Percentiles rank a stretch among this genome's conserved stretches.
Conservation (phyloP, 768 basidiomycete species). For the Phlebiopsis gigantea region DNA sequence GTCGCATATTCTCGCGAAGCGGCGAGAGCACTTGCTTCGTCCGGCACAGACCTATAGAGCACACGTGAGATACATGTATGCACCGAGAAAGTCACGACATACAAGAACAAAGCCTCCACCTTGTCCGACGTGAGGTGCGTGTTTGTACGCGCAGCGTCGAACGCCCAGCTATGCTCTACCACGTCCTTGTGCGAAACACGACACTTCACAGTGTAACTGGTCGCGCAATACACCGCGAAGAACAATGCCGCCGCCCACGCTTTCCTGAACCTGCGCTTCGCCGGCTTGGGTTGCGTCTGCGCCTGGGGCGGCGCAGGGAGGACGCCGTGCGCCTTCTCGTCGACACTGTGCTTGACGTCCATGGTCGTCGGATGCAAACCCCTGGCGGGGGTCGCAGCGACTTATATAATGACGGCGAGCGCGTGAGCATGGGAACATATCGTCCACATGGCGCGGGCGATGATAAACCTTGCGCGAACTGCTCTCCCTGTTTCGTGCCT, state of each 20-base stretch:
- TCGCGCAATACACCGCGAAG: neutral
- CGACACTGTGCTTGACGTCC: neutral
- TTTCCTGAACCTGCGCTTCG: neutral
- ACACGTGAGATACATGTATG: neutral
- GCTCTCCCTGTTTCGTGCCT: neutral
- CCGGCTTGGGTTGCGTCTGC: neutral
- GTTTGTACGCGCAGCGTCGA: conserved; percentile 4
- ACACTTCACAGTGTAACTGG: neutral
- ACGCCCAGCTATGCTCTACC: conserved; percentile 4
- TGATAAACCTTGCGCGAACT: neutral
- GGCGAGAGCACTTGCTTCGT: conserved; percentile 48
- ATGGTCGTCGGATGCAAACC: neutral
- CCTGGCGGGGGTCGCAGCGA: no score
- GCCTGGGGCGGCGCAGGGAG: neutral
- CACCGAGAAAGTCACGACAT: conserved; percentile 13
- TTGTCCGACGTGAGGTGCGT: conserved; percentile 2
- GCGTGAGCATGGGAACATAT: neutral
- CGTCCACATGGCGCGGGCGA: neutral
- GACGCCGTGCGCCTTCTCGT: neutral
- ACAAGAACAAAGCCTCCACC: conserved; percentile 32
- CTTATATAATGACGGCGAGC: neutral
- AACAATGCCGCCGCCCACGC: neutral
- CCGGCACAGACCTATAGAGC: conserved; percentile 46
- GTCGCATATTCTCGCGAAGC: conserved; percentile 56
- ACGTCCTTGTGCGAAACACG: neutral